A percentile compares a stretch with the other conserved stretches of the same genome.
Conservation (phyloP, 805 yeast genomes). For the Aciculoconidium aculeatum region DNA sequence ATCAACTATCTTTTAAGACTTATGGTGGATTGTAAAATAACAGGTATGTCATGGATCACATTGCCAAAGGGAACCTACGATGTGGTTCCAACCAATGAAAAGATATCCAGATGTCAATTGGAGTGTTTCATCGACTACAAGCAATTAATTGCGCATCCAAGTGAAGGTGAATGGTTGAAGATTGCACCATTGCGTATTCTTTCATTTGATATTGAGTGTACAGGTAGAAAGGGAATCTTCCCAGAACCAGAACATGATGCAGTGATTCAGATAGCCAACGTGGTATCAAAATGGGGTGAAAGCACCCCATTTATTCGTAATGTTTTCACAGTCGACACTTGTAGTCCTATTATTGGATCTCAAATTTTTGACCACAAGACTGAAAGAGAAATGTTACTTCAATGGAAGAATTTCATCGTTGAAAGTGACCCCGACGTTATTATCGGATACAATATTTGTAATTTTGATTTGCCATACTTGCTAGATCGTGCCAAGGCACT, state of each 20-base stretch:
- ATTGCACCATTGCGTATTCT: constrained; percentile 91
- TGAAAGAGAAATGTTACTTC: constrained; percentile 77
- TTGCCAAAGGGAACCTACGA: constrained; percentile 70
- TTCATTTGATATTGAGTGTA: constrained; percentile 97
- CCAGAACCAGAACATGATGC: constrained; percentile 94
- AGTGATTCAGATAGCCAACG: constrained; percentile 95
- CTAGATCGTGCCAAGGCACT: constrained; percentile 81
- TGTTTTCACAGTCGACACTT: constrained; percentile 88
- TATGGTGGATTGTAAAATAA: constrained; percentile 88
- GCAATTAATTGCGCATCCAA: constrained; percentile 69
- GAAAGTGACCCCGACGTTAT: constrained; percentile 92
- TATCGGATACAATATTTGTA: constrained; percentile 92
- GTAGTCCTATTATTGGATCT: constrained; percentile 91
- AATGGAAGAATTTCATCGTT: constrained; percentile 83
- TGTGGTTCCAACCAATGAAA: constrained; percentile 32
- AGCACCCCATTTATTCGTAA: constrained; percentile 86
- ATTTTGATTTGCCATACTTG: constrained; percentile 92
- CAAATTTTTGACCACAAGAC: constrained; percentile 70
- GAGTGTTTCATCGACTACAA: constrained; percentile 69
- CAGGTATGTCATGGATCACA: constrained; percentile 97
- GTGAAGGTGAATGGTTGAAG: constrained; percentile 91
- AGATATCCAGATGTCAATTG: constrained; percentile 75
- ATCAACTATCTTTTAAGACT: constrained; percentile 78
- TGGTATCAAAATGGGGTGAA: constrained; percentile 79
- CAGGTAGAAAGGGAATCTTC: constrained; percentile 94